Evolutionary conservation across 768 basidiomycete species (phyloP).

Genomic region (Tephrocybe sp.): DNA sequence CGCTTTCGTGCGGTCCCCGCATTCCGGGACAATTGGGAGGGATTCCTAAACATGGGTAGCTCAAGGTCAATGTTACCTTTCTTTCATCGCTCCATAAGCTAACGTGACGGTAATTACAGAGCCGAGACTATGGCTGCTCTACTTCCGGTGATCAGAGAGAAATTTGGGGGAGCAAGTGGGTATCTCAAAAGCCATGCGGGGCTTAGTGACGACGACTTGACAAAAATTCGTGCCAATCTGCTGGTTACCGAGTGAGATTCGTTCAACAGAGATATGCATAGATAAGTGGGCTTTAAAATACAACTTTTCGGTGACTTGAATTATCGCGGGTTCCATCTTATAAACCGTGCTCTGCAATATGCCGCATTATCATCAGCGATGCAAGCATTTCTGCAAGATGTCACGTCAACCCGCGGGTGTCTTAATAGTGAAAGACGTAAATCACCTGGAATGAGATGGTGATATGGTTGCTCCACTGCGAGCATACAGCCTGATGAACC

Average conservation of each 20-base stretch:
- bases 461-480: constrained; percentile 59
- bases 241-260: not conserved
- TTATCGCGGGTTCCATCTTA: not conserved
- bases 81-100: not conserved
- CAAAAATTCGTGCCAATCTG: constrained; percentile 2
- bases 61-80: constrained; percentile 24
- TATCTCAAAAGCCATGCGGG: constrained; percentile 29
- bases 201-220: constrained; percentile 29
- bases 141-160: constrained; percentile 28
- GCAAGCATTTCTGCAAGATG: constrained; percentile 6
- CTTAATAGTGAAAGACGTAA: constrained; percentile 29
- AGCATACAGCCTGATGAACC: constrained; percentile 61
- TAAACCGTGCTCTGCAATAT: constrained; percentile 6
- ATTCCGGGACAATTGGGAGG: constrained; percentile 32
- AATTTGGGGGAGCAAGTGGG: constrained; percentile 33
- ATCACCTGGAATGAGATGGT: constrained; percentile 57
- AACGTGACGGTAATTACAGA: constrained; percentile 19
- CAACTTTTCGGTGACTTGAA: not conserved
- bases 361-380: constrained; percentile 13
- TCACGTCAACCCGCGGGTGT: not conserved
- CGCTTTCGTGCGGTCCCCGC: constrained; percentile 28
- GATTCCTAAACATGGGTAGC: constrained; percentile 30
- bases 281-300: too few species aligned
- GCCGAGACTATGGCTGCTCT: constrained; percentile 32
- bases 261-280: too few species aligned